phyloP scores from a whole-genome alignment of 1,139 yeast genomes.

The Ashbya aceris region DNA sequence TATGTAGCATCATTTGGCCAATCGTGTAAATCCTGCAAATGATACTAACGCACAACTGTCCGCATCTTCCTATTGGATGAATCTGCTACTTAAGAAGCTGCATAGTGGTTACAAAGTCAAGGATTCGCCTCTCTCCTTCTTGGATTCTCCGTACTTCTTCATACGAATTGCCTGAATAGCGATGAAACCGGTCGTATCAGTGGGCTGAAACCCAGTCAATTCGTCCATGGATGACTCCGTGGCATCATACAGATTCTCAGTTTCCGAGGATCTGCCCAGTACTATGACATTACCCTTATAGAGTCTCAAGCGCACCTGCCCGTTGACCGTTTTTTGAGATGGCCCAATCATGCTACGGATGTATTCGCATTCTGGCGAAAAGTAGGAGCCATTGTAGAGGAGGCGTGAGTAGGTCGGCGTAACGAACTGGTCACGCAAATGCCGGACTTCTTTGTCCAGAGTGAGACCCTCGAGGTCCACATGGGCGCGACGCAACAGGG shows the following conservation, averaged over 20 bases:
- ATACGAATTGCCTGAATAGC: slow-evolving; percentile 97
- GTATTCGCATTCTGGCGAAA: slow-evolving; percentile 96
- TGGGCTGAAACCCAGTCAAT: slow-evolving; percentile 94
- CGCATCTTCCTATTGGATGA: not conserved
- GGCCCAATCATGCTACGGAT: slow-evolving; percentile 89
- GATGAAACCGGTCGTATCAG: slow-evolving; percentile 94
- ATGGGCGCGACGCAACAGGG: slow-evolving; percentile 87
- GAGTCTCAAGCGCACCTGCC: slow-evolving; percentile 86
- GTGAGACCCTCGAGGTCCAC: slow-evolving; percentile 95
- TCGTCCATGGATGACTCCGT: slow-evolving; percentile 99
- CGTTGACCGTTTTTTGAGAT: slow-evolving; percentile 91
- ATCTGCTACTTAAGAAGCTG: not conserved
- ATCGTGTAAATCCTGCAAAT: no score
- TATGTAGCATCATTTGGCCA: no score
- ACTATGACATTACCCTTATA: slow-evolving; percentile 83
- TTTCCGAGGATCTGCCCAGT: slow-evolving; percentile 88
- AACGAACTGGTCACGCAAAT: slow-evolving; percentile 91
- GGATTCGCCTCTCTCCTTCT: slow-evolving; percentile 55
- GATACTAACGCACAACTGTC: no score
- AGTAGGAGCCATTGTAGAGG: slow-evolving; percentile 94
- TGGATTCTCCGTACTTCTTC: slow-evolving; percentile 95
- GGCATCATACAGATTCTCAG: slow-evolving; percentile 95
- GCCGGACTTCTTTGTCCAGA: slow-evolving; percentile 94
- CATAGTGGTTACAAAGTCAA: slow-evolving; percentile 27
- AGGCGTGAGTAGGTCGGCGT: slow-evolving; percentile 85